Conservation (phyloP, 2,329 filamentous ascomycete species). For the Talaromyces sp. region DNA sequence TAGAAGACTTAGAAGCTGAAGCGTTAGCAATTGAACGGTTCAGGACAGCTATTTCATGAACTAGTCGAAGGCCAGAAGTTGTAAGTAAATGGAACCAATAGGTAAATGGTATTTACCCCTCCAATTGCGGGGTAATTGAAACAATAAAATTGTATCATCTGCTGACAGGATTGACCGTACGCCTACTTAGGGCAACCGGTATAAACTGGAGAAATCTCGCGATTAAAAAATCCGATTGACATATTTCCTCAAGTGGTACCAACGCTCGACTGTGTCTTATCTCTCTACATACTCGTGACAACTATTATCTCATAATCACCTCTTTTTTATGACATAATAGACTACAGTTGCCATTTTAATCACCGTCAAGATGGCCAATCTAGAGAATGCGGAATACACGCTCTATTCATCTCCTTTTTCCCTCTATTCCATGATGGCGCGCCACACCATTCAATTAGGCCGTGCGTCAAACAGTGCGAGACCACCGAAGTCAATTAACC, state of each 20-base stretch:
- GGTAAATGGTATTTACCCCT: neutral
- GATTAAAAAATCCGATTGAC: too few relatives aligned
- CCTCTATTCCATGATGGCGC: conserved; percentile 16
- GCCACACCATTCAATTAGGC: conserved; percentile 10
- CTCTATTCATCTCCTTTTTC: conserved; percentile 14
- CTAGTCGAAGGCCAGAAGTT: neutral
- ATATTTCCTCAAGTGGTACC: too few relatives aligned
- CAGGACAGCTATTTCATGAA: neutral
- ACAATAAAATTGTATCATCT: neutral
- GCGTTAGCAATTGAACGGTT: neutral
- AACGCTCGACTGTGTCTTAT: too few relatives aligned
- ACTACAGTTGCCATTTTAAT: neutral
- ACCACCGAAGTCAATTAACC: neutral
- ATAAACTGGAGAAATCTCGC: neutral
- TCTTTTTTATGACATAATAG: neutral
- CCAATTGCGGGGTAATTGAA: neutral
- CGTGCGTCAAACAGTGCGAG: neutral
- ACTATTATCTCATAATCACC: neutral
- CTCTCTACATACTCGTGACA: neutral
- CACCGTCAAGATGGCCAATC: neutral
- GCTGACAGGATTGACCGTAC: neutral
- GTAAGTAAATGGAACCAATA: neutral
- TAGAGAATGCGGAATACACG: conserved; percentile 12
- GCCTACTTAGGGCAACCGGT: neutral
- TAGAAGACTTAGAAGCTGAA: neutral